phyloP scores from a whole-genome alignment of 2,329 filamentous ascomycete genomes.

The Trichoderma breve region DNA sequence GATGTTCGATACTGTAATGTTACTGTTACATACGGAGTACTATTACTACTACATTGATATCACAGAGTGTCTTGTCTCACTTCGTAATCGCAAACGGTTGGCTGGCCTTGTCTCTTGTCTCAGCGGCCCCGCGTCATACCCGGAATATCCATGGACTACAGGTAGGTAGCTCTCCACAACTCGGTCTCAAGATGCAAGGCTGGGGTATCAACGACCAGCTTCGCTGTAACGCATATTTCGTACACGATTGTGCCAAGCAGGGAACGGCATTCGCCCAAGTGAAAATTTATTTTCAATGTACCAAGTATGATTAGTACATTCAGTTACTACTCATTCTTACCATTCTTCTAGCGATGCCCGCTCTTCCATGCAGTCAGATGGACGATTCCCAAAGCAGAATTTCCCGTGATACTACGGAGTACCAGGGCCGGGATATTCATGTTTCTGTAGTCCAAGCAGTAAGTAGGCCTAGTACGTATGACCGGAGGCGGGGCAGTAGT shows the following conservation, averaged over 20 bases:
- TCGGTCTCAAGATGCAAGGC: background rate
- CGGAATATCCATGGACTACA: background rate
- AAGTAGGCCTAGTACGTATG: background rate
- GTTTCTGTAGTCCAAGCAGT: background rate
- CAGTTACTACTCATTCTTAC: background rate
- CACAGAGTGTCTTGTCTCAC: background rate
- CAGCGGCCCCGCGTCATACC: background rate
- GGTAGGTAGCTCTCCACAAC: background rate
- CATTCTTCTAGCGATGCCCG: background rate
- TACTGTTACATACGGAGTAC: background rate
- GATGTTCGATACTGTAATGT: background rate
- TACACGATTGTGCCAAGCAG: background rate
- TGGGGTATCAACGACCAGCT: background rate
- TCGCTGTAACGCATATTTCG: background rate
- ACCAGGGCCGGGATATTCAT: background rate
- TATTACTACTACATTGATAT: background rate
- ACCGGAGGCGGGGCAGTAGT: background rate
- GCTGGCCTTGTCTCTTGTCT: background rate
- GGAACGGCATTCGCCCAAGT: background rate
- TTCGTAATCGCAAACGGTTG: background rate
- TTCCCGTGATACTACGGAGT: background rate
- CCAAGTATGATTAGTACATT: background rate
- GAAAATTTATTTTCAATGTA: background rate
- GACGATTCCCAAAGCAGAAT: background rate
- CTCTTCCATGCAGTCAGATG: constrained; percentile 2